Percentiles rank a stretch among this genome's conserved stretches.
These are phyloP conservation scores for Salinomyces thailandicus DNA, from an alignment of 2,329 filamentous ascomycete genomes.

Conservation along the genomic window DNA sequence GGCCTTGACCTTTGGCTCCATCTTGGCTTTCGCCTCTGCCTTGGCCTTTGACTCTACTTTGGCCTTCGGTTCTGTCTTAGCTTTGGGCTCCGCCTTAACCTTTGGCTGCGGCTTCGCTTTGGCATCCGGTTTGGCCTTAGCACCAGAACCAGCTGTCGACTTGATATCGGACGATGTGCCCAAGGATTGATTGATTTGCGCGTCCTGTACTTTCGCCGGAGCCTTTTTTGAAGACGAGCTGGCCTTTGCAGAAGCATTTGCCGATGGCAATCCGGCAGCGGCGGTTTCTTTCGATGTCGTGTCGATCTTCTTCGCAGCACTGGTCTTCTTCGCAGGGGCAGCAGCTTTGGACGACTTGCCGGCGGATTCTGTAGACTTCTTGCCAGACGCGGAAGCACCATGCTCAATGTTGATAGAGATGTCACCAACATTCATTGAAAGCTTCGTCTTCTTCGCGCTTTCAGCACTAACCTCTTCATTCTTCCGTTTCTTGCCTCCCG, in stretches of 20 bases:
- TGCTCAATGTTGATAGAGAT: constrained; percentile 19
- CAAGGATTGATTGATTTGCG: not conserved
- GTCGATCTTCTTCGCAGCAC: constrained; percentile 1
- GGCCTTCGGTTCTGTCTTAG: constrained; percentile 11
- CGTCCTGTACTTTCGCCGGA: not conserved
- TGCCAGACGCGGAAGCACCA: constrained; percentile 5
- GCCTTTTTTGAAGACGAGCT: not conserved
- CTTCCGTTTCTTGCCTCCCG: constrained; percentile 15
- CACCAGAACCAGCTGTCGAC: not conserved
- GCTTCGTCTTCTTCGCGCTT: constrained; percentile 18
- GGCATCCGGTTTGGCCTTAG: not conserved
- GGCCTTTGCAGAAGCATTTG: too few species aligned
- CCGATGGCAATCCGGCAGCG: too few species aligned
- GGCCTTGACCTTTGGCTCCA: constrained; percentile 9
- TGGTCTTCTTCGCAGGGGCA: constrained; percentile 1
- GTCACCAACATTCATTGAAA: constrained; percentile 16
- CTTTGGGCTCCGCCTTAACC: constrained; percentile 1
- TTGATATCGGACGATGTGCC: not conserved
- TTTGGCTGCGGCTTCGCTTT: not conserved
- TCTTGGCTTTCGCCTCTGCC: constrained; percentile 7
- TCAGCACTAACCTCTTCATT: constrained; percentile 11
- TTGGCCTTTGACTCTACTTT: constrained; percentile 10
- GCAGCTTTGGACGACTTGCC: constrained; percentile 4
- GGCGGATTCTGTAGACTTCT: constrained; percentile 5
- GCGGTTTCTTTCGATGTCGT: not conserved